These are phyloP conservation scores for Collybia nuda DNA, from an alignment of 768 basidiomycete species.

Conservation along the genomic window DNA sequence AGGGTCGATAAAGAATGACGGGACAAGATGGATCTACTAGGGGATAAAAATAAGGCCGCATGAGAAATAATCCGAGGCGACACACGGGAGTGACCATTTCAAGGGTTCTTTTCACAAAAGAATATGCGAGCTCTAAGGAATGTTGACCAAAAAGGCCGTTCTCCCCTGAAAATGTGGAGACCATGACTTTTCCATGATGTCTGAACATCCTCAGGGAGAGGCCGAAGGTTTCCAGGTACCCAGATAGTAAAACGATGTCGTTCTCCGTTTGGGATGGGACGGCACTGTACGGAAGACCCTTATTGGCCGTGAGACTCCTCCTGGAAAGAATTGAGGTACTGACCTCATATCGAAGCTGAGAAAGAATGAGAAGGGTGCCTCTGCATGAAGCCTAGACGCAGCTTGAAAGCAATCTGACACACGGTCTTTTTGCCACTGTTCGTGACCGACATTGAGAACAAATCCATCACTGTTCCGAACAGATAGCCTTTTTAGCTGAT, in stretches of 20 bases:
- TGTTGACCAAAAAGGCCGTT: conserved; percentile 62
- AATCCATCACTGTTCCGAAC: conserved; percentile 46
- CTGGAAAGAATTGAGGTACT: conserved; percentile 18
- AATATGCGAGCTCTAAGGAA: too few relatives aligned
- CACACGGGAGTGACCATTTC: conserved; percentile 42
- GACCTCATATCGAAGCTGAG: conserved; percentile 80
- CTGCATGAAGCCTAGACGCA: neutral
- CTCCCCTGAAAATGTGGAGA: conserved; percentile 75
- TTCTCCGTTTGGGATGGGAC: conserved; percentile 48
- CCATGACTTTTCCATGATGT: conserved; percentile 44
- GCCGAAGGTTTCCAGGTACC: conserved; percentile 51
- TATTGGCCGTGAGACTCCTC: neutral
- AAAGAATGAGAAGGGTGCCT: conserved; percentile 63
- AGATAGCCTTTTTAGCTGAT: too few relatives aligned
- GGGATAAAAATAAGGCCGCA: conserved; percentile 42
- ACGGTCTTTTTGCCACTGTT: conserved; percentile 61
- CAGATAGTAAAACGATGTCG: conserved; percentile 51
- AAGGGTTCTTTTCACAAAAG: too few relatives aligned
- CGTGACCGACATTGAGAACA: conserved; percentile 68
- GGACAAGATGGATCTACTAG: conserved; percentile 56
- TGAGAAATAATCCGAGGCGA: conserved; percentile 56
- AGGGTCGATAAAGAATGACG: conserved; percentile 67
- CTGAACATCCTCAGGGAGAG: conserved; percentile 61
- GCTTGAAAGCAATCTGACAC: conserved; percentile 61
- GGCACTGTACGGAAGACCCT: conserved; percentile 32